phyloP scores from a whole-genome alignment of 495 filamentous ascomycete genomes.

The Pseudevernia furfuracea region DNA sequence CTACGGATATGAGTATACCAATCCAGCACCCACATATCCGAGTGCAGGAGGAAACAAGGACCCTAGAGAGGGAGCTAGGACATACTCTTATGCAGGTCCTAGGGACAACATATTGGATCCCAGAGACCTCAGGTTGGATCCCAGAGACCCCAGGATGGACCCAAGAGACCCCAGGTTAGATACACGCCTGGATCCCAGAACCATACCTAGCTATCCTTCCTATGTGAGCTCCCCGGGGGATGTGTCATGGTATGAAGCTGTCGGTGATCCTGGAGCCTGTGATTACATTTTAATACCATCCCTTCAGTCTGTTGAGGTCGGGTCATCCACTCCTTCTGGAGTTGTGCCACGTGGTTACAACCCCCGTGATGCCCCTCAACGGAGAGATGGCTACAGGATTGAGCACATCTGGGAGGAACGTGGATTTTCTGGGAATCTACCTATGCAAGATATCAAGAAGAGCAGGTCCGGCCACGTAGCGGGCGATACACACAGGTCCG shows the following conservation, averaged over 20 bases:
- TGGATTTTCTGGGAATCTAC: too few species aligned
- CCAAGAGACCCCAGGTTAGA: slow-evolving; percentile 11
- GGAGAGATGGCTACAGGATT: slow-evolving; percentile 18
- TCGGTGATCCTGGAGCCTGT: slow-evolving; percentile 12
- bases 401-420: slow-evolving; percentile 22
- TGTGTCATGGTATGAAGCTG: slow-evolving; percentile 11
- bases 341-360: slow-evolving; percentile 17
- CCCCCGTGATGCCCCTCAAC: slow-evolving; percentile 14
- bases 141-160: slow-evolving; percentile 14
- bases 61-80: slow-evolving; percentile 1
- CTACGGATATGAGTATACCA: slow-evolving; percentile 19
- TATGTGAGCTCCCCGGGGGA: slow-evolving; percentile 18
- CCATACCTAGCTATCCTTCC: slow-evolving; percentile 9
- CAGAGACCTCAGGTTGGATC: slow-evolving; percentile 16
- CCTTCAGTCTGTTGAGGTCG: slow-evolving; percentile 18
- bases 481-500: too few species aligned
- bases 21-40: slow-evolving; percentile 12
- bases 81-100: not conserved
- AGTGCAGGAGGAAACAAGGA: slow-evolving; percentile 7
- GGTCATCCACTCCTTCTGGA: slow-evolving; percentile 10
- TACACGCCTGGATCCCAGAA: slow-evolving; percentile 15
- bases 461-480: too few species aligned
- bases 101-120: slow-evolving; percentile 8
- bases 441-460: too few species aligned
- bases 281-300: slow-evolving; percentile 13